Conservation (phyloP, 2,329 filamentous ascomycete species). For the Xylariaceae sp. region DNA sequence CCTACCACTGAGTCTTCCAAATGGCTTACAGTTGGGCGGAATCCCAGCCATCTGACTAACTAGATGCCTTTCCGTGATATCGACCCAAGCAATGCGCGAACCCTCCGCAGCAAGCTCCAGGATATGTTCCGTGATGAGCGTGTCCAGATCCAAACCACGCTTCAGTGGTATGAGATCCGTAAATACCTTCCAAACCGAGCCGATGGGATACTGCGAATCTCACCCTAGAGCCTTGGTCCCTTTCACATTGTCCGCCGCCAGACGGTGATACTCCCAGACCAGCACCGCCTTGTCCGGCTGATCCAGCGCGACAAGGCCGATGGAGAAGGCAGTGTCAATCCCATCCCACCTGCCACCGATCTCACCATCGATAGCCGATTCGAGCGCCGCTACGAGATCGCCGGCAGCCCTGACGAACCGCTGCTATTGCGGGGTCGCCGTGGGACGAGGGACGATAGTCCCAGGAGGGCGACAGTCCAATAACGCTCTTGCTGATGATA, state of each 20-base stretch:
- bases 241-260: background rate
- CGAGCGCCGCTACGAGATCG: background rate
- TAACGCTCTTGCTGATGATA: no score
- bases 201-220: no score
- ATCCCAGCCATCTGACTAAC: no score
- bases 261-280: constrained; percentile 4
- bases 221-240: constrained; percentile 1
- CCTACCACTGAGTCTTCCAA: no score
- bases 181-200: no score
- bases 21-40: no score
- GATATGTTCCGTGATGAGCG: no score
- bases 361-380: background rate
- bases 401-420: background rate
- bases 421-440: background rate
- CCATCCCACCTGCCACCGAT: constrained; percentile 1
- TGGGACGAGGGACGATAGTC: background rate
- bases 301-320: constrained; percentile 1
- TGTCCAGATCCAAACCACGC: no score
- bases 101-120: no score
- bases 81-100: no score
- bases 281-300: constrained; percentile 1
- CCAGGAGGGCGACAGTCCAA: constrained; percentile 4
- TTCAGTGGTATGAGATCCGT: no score
- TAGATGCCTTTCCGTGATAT: no score
- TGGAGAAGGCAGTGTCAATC: constrained; percentile 1